Base-by-base conservation (phyloP, 2,329 filamentous ascomycete species). In the Xylariaceae sp. region DNA sequence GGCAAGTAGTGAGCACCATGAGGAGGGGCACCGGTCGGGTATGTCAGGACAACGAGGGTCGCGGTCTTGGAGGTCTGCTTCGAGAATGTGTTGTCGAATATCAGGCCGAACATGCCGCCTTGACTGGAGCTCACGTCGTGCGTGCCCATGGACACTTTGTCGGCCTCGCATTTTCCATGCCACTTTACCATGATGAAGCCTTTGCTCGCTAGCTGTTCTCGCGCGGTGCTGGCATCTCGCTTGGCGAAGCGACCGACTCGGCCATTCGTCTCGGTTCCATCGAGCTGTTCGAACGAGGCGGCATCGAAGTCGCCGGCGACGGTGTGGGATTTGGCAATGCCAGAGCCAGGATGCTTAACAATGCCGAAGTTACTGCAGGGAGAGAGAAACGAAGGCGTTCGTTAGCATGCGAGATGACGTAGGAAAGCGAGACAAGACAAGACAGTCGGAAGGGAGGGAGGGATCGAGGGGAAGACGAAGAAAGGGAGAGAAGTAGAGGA, bases 61-160 rank as follows among this genome's bases (percentile, higher is more conserved):
- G 92, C 92, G 35, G 89, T 96, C 77, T 99, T 99, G 56, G 92
- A 94, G 48, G 89, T 88, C 73, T 88, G 90, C 77, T 97, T 97
- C 61, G 92, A 96, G 73, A 99, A 99, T 34, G 94, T 99, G 72
- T 99, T 99, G 82, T 99, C 94, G 71, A 99, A 96, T 37, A 97
- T 91, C 62, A 99, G 80, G 58, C 92, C 94, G 72, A 96, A 99
- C 85, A 96, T 97, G 70, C 94, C 94, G 23, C 87, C 90, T 64
- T 94, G 86, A 39, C 85, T 86, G 6, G 78, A 69, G 0, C 79
- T 78, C 23, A 97, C 90, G 71, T 96, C 89, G 72, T 91, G 90
- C 17, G 88, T 94, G 37, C 93, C 94, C 74, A 93, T 91, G 17
- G 90, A 89, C 54, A 97, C 92, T 77, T 94, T 93, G 77, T 97